phyloP scores from a whole-genome alignment of 305 asterid genomes.

The Euphrasia arctica region DNA sequence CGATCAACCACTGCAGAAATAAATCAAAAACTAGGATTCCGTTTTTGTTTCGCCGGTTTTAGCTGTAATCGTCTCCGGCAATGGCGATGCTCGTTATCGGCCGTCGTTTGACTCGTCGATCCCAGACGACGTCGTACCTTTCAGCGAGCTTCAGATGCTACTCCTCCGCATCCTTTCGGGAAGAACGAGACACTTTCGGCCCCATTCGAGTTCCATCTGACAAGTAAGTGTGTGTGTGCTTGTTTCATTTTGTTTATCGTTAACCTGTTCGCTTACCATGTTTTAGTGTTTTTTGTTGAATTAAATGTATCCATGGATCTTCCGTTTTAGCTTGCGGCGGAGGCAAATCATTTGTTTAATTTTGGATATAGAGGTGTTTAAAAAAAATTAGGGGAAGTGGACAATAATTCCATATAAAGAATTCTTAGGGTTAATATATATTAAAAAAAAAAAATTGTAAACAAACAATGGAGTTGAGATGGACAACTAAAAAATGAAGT shows the following conservation, averaged over 20 bases:
- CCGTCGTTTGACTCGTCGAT: conserved; percentile 54
- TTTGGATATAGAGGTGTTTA: too few species aligned
- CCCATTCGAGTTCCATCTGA: conserved; percentile 83
- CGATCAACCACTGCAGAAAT: neutral
- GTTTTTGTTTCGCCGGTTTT: conserved; percentile 1
- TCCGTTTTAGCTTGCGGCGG: neutral
- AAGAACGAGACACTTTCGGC: conserved; percentile 88
- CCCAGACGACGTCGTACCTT: conserved; percentile 25
- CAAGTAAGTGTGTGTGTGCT: conserved; percentile 39
- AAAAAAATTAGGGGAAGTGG: too few species aligned
- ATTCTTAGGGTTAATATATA: too few species aligned
- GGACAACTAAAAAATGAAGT: too few species aligned
- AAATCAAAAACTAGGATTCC: conserved; percentile 4
- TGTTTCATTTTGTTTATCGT: neutral
- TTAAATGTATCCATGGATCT: neutral
- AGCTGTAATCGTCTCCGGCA: conserved; percentile 23
- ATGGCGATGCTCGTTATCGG: conserved; percentile 57
- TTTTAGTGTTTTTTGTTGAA: neutral
- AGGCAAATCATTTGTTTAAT: neutral
- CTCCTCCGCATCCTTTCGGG: conserved; percentile 72
- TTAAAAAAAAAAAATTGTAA: too few species aligned
- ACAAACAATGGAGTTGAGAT: too few species aligned
- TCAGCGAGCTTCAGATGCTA: conserved; percentile 48
- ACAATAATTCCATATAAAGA: too few species aligned
- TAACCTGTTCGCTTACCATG: neutral